Base-by-base conservation (phyloP, 1,284 basidiomycete genomes). In the Porodaedalea pini region DNA sequence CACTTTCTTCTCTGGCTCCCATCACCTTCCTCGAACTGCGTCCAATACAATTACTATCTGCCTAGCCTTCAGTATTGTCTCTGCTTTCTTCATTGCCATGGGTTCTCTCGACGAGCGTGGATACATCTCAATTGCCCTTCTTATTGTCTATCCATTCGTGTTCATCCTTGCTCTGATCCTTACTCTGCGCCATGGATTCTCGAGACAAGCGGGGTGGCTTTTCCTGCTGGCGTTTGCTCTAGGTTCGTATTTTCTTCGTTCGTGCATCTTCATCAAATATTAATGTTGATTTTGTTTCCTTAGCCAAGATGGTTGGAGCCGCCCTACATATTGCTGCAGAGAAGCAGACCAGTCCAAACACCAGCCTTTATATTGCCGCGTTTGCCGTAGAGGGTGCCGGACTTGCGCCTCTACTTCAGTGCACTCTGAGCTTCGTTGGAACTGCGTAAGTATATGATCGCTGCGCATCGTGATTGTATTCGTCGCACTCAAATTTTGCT, bases 221-320 rank as follows among this genome's bases (percentile, higher is more conserved):
- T 78, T 79, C 60, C 72, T 86, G 15, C 71, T 78, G 37, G 66
- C 83, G n/a, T 82, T 83, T 60, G 73, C 79, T 13, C 57, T 75
- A 36, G 68, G 81, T 81, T 58, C 64, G 77, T 67, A 36, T 29
- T 32, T 3, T 19, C 7, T 8, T 44, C 7, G 10, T 44, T 23
- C 17, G 7, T n/a, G 17, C 17, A 44, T 17, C 17, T 19, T 44
- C 53, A 58, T 31, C 31, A 44, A 44, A n/a, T n/a, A n/a, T n/a
- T n/a, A n/a, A n/a, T n/a, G 41, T 23, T 23, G 8, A 7, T 8
- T 17, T 19, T 55, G 29, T 29, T 54, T 59, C 2, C 25, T 13
- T 56, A 87, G 85, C 76, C 43, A 78, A 85, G 40, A 73, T 85
- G 45, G 69, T 81, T 2, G 80, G 78, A n/a, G 82, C 78, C 21